Base-by-base conservation (phyloP, 1,139 yeast genomes). In the Pichia sp. region DNA sequence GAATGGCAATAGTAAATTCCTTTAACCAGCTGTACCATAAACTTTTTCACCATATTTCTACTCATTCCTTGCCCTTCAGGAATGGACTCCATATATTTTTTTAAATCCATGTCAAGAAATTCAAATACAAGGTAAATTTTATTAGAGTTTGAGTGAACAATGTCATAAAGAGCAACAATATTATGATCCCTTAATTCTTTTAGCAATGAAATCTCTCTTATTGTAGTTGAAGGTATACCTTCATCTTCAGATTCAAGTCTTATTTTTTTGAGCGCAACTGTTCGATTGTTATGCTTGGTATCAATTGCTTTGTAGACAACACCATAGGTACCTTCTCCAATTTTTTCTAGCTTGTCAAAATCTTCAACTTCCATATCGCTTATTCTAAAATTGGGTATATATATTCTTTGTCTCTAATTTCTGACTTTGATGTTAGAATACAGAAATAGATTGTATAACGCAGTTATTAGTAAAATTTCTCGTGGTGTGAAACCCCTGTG, bases 251-350 rank as follows among this genome's bases (percentile, higher is more conserved):
- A 86, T 60, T 93, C 99, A 43, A 93, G 70, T 45, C 98, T 75
- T 62, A 91, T 91, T 65, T 91, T 91, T 63, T 91, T 91, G 54
- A 93, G 68, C 0, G 99, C 99, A 35, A 91, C 98, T 22, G 89
- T 76, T 41, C 97, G 71, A 66, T 89, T 88, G 56, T 85, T 84
- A 63, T 91, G 89, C 51, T 81, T 80, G 43, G 84, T 76, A 60
- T 91, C 97, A 35, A 86, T 70, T 3, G 98, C 98, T 63, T 91
- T 91, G 67, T 91, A 93, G 21, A 91, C 99, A 42, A 91, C 98
- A 50, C 98, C 99, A 60, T 91, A 91, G 4, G 99, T 91, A 49
- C 91, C 98, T 67, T 93, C 99, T 34, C 99, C 99, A 38, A 91
- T 86, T 64, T 91, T 91, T 63, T 91, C 98, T 52, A 91, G 78